phyloP scores from a whole-genome alignment of 192 early-diverging fungal species.

The Rhizophagus clarus region DNA sequence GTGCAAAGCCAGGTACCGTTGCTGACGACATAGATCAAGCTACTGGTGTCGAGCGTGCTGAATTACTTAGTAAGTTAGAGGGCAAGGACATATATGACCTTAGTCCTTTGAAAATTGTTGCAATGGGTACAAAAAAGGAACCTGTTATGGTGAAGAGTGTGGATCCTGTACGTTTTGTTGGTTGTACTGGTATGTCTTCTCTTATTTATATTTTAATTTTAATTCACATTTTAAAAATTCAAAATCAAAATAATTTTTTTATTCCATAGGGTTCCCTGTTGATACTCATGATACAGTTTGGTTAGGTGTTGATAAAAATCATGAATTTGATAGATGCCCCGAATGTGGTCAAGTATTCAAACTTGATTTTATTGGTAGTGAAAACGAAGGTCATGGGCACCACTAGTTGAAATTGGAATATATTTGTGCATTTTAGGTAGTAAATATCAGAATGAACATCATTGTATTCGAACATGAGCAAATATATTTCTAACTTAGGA shows the following conservation, averaged over 20 bases:
- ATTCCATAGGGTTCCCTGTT: slow-evolving; percentile 76
- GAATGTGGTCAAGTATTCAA: slow-evolving; percentile 88
- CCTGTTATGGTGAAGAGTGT: slow-evolving; percentile 83
- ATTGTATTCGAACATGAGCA: no score
- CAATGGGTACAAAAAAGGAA: slow-evolving; percentile 78
- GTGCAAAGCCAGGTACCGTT: slow-evolving; percentile 68
- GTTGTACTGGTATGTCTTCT: slow-evolving; percentile 83
- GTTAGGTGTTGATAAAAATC: slow-evolving; percentile 78
- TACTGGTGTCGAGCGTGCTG: slow-evolving; percentile 89
- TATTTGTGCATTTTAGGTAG: not conserved
- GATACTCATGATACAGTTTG: slow-evolving; percentile 90
- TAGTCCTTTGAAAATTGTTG: no score
- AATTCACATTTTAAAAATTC: no score
- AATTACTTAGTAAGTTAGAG: slow-evolving; percentile 80
- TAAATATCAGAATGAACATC: no score
- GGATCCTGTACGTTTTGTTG: slow-evolving; percentile 83
- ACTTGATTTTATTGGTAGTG: slow-evolving; percentile 40
- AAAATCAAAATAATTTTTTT: no score
- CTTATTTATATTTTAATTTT: no score
- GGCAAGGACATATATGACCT: slow-evolving; percentile 91
- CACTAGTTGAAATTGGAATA: not conserved
- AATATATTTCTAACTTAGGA: no score
- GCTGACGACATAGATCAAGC: slow-evolving; percentile 88
- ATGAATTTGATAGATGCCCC: slow-evolving; percentile 89
- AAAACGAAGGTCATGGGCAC: slow-evolving; percentile 2